Base-by-base conservation (phyloP, 2,329 filamentous ascomycete genomes). In the Paraphoma chrysanthemicola region DNA sequence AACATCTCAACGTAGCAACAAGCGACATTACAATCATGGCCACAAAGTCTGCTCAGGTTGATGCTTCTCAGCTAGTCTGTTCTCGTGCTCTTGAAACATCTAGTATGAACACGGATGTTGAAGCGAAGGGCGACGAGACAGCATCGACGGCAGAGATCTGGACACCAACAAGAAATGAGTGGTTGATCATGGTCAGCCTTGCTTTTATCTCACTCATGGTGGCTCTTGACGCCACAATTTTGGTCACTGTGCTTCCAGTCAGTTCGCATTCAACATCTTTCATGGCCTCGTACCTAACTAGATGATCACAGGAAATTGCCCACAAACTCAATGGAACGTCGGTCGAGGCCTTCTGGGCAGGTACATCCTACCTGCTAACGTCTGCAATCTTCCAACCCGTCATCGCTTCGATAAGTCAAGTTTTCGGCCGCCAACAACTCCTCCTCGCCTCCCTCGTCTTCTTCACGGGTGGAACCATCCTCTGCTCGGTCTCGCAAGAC, bases 361-460 rank as follows among this genome's bases (percentile, higher is more conserved):
- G 88, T 1, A 91, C 89, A 4, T 86, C 86, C 14, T 92, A 90
- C 62, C 78, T 92, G 4, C 81, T 92, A 5, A 85, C 87, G 3
- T 86, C 85, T 53, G 87, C 88, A 0, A 83, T 88, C 30, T 81
- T 86, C 42, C 83, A 88, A 63, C 86, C 85, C 41, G 74, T 77
- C 23, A 69, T 72, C 29, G 70, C 66, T 4, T 68, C 66, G 1
- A 56, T 83, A 0, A 77, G 80, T 10, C 75, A 83, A 45, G 71
- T 83, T 9, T 86, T 83, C 51, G 84, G 85, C 2, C 79, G 84
- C 5, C 77, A 81, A 44, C 79, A 71, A 48, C 55, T 71, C n/a
- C 67, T 73, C 14, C 42, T 74, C 16, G 10, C 64, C 0, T 68
- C 80, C 2, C 75, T 85, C 0, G 70, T 78, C 1, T 70, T 83